Base-by-base conservation (phyloP, 495 filamentous ascomycete genomes). In the Astrothelium subdiscretum region DNA sequence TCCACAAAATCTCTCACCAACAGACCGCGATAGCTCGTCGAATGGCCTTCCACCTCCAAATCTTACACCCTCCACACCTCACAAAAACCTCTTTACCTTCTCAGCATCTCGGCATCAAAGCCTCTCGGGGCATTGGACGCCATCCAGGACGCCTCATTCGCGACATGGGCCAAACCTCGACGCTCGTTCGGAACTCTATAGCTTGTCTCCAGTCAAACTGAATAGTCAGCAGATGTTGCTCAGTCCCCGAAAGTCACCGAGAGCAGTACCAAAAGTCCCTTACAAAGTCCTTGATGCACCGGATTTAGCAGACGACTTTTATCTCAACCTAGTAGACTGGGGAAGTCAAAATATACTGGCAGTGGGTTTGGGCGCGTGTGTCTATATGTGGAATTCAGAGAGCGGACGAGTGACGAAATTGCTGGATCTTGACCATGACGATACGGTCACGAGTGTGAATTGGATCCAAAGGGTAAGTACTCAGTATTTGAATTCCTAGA, bases 361-460 rank as follows among this genome's bases (percentile, higher is more conserved):
- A 15, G 94, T 98, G 31, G 94, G 94, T 0, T 75, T 98, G 48
- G 91, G 90, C 20, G 89, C 85, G 31, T 92, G 89, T 59, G 94
- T 98, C n/a, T 98, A 97, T 70, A 94, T 97, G 89, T 98, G 94
- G 92, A 95, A 96, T 70, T 91, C 91, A 12, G 83, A 86, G 57
- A 83, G 86, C 2, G 92, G 92, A 58, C 78, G 84, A 38, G 94
- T 97, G 18, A 94, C 87, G 44, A 95, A 92, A 76, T 81, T 97
- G 0, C 97, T 95, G 72, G 92, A 95, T 48, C 80, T 98, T 12
- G 85, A 87, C 65, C 22, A 29, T 29, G 92, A 96, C 67, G 94
- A 98, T 71, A 92, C 85, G 0, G 91, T 98, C 2, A 97, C 94
- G 11, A 96, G 90, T 66, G 94, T 98, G 22, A 95, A 84, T 64